Base-by-base conservation (phyloP, 2,329 filamentous ascomycete genomes). In the Alternaria sp. region DNA sequence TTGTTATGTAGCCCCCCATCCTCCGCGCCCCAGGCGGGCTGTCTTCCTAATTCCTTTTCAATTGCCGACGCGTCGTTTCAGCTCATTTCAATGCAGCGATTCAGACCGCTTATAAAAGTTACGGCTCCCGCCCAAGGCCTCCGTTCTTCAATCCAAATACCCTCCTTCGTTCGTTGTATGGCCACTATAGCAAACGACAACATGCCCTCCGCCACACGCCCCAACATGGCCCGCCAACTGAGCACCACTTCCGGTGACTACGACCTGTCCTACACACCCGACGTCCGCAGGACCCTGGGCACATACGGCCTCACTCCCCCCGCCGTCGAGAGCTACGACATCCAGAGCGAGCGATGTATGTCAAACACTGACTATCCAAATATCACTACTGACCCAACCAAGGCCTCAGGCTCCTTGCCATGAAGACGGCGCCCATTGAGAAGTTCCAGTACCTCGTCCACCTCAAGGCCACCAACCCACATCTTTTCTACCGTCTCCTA, bases 361-460 rank as follows among this genome's bases (percentile, higher is more conserved):
- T 72, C 13, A 30, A 21, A 21, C 47, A 40, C 19, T n/a, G 12
- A n/a, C 74, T 62, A 88, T 43, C 25, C 17, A 17, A 9, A 23
- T 44, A 40, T n/a, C n/a, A 25, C 43, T 56, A 12, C 64, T 72
- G 30, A 71, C 52, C 4, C 80, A 86, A 89, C 82, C 80, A 73
- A 81, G 91, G 90, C 77, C 88, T 94, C 83, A 89, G 89, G 80
- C 90, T 93, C 83, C 90, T 95, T 74, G 86, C 89, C 61, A 86
- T 86, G 65, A 89, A 91, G 67, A 82, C 87, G 67, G 92, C 91
- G 50, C 83, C 84, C 69, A 89, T 96, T 74, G 92, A 95, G 86
- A 93, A 92, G 83, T 95, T 93, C 81, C 87, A 93, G 59, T 96
- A 95, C 82, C 85, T 96, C 79, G 92, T 90, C 47, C 86, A 87